Base-by-base conservation (phyloP, 345 rosid species). In the Eutrema heterophyllum region DNA sequence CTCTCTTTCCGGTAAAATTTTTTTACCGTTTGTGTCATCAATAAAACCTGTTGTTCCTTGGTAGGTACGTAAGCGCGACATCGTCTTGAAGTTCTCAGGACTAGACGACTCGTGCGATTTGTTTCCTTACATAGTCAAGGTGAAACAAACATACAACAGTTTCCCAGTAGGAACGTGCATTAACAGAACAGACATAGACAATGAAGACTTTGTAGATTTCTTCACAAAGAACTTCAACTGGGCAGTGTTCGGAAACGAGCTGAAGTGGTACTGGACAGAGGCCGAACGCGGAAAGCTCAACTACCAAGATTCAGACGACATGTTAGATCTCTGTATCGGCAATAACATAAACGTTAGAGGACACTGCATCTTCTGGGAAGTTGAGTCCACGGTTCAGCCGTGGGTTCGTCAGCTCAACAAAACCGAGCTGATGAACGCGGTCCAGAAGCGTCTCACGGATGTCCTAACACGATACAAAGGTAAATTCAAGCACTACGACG, bases 241-340 rank as follows among this genome's bases (percentile, higher is more conserved):
- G 98, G 91, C 86, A 13, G 95, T 89, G 74, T 91, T 93, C 18
- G 98, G 90, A 68, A 93, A 93, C 71, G 98, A 93, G 79, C 74
- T 93, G 32, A 93, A 91, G 65, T 93, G 98, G 98, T 88, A 82
- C 69, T 84, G 90, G 88, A 93, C 93, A n/a, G 98, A 93, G 70
- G 33, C 96, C 14, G 87, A 82, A 76, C 86, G 83, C 39, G 98
- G 94, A 3, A 88, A 84, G 54, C 55, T 91, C 55, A 89, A 87
- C 75, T 91, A 88, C 79, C 88, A 79, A 72, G 97, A 93, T 55
- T 91, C 97, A 5, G 96, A 91, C 67, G 96, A 93, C 74, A 87
- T 93, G 86, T 68, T 91, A 50, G 92, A 81, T 16, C 70, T 91
- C 10, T 91, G 98, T 67, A 76, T 67, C 44, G 83, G 76, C 7